Evolutionary conservation across 345 rosid species (phyloP).

Genomic region (Salix suchowensis): DNA sequence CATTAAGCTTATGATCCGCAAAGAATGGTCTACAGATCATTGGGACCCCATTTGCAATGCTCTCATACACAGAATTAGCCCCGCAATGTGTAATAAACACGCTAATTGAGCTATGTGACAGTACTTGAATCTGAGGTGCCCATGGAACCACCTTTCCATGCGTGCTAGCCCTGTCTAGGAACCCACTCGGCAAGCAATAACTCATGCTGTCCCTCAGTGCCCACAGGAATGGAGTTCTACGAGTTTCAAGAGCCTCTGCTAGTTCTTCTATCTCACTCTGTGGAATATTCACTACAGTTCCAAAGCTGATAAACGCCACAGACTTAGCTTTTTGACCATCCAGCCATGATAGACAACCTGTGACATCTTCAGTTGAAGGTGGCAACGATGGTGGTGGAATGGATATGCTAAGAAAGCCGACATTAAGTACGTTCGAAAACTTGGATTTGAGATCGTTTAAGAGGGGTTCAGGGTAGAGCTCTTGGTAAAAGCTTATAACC

Average conservation of each 20-base stretch:
- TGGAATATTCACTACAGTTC: constrained; percentile 36
- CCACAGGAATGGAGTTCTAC: constrained; percentile 47
- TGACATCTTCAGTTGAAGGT: constrained; percentile 25
- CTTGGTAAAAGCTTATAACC: constrained; percentile 42
- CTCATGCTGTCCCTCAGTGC: constrained; percentile 24
- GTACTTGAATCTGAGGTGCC: constrained; percentile 51
- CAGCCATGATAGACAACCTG: constrained; percentile 54
- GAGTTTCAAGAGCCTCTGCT: constrained; percentile 44
- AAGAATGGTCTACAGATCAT: constrained; percentile 20
- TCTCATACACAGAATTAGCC: constrained; percentile 12
- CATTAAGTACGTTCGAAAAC: constrained; percentile 12
- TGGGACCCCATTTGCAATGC: constrained; percentile 11
- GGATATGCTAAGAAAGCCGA: constrained; percentile 20
- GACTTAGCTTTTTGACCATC: constrained; percentile 29
- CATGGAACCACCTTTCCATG: constrained; percentile 46
- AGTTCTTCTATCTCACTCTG: constrained; percentile 40
- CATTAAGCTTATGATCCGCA: background rate
- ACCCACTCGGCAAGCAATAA: constrained; percentile 9
- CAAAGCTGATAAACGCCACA: constrained; percentile 56
- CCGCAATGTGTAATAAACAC: constrained; percentile 14
- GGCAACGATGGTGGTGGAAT: background rate
- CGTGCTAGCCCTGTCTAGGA: constrained; percentile 8
- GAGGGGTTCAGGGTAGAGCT: constrained; percentile 33
- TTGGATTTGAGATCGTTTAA: constrained; percentile 33
- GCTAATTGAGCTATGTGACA: constrained; percentile 38